Evolutionary conservation across 176 grass and related monocot genomes (phyloP).

Genomic region (Paspalum vaginatum): DNA sequence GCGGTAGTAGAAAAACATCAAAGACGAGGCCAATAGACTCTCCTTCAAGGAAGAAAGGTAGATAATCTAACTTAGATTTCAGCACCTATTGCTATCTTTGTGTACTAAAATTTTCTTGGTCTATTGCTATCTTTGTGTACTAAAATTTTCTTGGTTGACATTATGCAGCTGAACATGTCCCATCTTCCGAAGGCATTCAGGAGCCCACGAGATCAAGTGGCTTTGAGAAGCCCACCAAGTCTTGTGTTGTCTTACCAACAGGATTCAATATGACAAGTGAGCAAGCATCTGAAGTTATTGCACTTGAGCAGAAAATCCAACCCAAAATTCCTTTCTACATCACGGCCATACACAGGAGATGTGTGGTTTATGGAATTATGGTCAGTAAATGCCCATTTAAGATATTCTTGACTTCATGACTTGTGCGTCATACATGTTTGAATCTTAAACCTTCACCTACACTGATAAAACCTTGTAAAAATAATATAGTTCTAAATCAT

Average conservation of each 20-base stretch:
- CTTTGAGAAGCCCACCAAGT: neutral
- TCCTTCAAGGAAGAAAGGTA: slow-evolving; percentile 24
- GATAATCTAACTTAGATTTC: neutral
- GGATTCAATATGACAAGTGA: slow-evolving; percentile 25
- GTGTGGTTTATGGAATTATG: slow-evolving; percentile 18
- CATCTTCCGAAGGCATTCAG: slow-evolving; percentile 29
- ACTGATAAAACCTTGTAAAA: neutral
- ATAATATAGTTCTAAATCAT: neutral
- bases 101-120: neutral
- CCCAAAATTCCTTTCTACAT: slow-evolving; percentile 39
- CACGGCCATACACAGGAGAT: slow-evolving; percentile 6
- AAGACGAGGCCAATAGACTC: neutral
- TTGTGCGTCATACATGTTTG: neutral
- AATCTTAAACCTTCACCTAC: neutral
- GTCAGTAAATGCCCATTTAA: slow-evolving; percentile 2
- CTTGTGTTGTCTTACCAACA: neutral
- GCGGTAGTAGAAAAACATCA: neutral
- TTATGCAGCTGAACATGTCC: slow-evolving; percentile 11
- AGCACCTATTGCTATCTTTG: neutral
- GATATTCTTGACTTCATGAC: neutral
- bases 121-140: neutral
- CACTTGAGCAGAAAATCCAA: slow-evolving; percentile 23
- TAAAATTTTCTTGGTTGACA: slow-evolving; percentile 8
- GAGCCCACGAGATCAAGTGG: slow-evolving; percentile 14
- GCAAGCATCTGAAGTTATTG: neutral